phyloP scores from a whole-genome alignment of 2,329 filamentous ascomycete species.

The Westerdykella ornata region DNA sequence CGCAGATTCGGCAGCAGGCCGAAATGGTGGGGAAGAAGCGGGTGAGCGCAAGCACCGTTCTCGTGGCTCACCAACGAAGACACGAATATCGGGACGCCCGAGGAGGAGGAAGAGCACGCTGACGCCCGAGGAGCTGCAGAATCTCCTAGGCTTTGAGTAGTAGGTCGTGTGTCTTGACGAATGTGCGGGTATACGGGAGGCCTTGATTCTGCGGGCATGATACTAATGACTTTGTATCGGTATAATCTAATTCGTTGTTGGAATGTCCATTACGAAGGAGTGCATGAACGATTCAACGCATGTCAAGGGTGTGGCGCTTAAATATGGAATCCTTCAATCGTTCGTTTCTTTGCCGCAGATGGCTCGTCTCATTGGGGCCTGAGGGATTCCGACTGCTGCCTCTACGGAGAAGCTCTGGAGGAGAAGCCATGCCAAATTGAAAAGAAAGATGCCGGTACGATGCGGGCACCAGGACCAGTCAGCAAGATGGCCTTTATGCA shows the following conservation, averaged over 20 bases:
- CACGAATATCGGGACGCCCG: constrained; percentile 51
- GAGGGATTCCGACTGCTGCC: too few relatives aligned
- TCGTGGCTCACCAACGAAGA: constrained; percentile 32
- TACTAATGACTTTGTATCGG: constrained; percentile 10
- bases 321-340: constrained; percentile 4
- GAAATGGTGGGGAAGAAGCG: constrained; percentile 11
- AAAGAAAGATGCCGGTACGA: too few relatives aligned
- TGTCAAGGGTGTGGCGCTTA: constrained; percentile 21
- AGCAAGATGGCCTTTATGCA: too few relatives aligned
- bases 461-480: too few relatives aligned
- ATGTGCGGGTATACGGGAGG: constrained; percentile 7
- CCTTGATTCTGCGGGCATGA: constrained; percentile 3
- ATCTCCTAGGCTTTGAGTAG: constrained; percentile 28
- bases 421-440: too few relatives aligned
- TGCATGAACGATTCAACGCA: constrained; percentile 14
- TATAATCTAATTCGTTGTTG: constrained; percentile 10
- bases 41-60: constrained; percentile 18
- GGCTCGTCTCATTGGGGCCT: too few relatives aligned
- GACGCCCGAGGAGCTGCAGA: constrained; percentile 66
- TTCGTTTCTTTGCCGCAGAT: too few relatives aligned
- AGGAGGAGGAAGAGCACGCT: constrained; percentile 66
- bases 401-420: too few relatives aligned
- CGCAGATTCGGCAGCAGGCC: constrained; percentile 8
- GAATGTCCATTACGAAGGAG: not conserved
- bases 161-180: not conserved